phyloP scores from a whole-genome alignment of 108 stramenopile genomes.

The Cyclostephanos invisitatus region DNA sequence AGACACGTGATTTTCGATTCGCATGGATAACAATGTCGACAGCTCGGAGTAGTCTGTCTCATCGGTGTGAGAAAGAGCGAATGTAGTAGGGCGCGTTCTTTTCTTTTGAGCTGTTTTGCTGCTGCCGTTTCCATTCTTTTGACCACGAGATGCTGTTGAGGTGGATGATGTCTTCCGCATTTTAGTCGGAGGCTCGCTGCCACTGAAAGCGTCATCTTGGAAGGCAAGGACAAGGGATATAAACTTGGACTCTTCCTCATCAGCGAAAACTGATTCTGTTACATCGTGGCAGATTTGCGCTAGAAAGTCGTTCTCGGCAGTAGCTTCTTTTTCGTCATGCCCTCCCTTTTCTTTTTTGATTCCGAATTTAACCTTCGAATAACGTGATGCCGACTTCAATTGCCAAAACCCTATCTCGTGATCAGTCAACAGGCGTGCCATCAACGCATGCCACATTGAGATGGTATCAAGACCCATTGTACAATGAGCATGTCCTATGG shows the following conservation, averaged over 20 bases:
- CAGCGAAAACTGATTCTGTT: constrained; percentile 16
- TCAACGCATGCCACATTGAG: constrained; percentile 37
- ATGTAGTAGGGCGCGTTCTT: not conserved
- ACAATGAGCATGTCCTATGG: constrained; percentile 29
- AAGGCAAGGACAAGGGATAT: not conserved
- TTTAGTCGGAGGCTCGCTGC: constrained; percentile 21
- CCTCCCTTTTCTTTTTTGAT: not conserved
- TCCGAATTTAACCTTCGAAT: not conserved
- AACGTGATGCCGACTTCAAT: not conserved
- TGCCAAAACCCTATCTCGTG: constrained; percentile 29
- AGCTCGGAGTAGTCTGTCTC: constrained; percentile 15
- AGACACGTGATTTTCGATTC: constrained; percentile 36
- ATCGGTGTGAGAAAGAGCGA: not conserved
- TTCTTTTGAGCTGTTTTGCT: not conserved
- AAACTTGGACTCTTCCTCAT: constrained; percentile 15
- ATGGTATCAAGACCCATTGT: constrained; percentile 40
- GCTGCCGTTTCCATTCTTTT: not conserved
- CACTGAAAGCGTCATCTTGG: not conserved
- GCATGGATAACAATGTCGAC: constrained; percentile 24
- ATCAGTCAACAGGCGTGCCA: constrained; percentile 35
- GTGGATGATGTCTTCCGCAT: constrained; percentile 1
- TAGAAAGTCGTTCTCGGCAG: constrained; percentile 7
- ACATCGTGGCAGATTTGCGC: constrained; percentile 22
- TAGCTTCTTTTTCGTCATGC: not conserved
- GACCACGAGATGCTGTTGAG: constrained; percentile 3